Evolutionary conservation across 805 yeast species (phyloP), one percentile per base, ranked within the genome.

Genomic region (Kurtzmaniella cleridarum): DNA sequence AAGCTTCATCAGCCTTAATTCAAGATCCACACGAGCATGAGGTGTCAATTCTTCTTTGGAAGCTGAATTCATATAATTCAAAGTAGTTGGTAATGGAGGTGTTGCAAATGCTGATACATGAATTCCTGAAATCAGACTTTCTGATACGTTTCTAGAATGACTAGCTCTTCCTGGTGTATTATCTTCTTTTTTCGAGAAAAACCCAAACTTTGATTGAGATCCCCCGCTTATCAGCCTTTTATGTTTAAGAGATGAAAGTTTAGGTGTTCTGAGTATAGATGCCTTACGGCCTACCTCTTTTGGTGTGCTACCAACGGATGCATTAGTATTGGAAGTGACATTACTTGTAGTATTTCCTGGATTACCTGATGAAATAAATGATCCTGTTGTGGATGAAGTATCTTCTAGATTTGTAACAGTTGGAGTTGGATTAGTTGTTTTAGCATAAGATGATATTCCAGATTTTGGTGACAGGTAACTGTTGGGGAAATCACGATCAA

Each of bases 1-100:
- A 16, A 51, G 42, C 44, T 60, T 71, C 37, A 70, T 39, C 18
- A 51, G 40, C 28, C 60, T 53, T 39, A 71, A 47, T 39, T 67
- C 74, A 31, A 63, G 55, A 44, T 71, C 78, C n/a, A 38, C 20
- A 12, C 39, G 18, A n/a, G 39, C 39, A 30, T 16, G 29, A 3
- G 39, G 39, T 15, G 39, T 36, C 8, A 36, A 13, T 7, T 35
- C 38, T 30, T 36, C 39, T 29, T 30, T 13, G 14, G 32, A 27
- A 3, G 6, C 28, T 9, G 76, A 64, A 12, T 45, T 42, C 35
- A 42, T 40, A 1, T 41, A 40, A 12, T 42, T 14, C 12, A 32
- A 27, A 7, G 51, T 40, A 13, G 43, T 41, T 2, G 76, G 74
- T 27, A 73, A 47, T 13, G 75, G 74, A 1, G 79, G 75, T 0